Evolutionary conservation across 169 alveolate species (phyloP).

Genomic region (Cryptosporidium bovis): DNA sequence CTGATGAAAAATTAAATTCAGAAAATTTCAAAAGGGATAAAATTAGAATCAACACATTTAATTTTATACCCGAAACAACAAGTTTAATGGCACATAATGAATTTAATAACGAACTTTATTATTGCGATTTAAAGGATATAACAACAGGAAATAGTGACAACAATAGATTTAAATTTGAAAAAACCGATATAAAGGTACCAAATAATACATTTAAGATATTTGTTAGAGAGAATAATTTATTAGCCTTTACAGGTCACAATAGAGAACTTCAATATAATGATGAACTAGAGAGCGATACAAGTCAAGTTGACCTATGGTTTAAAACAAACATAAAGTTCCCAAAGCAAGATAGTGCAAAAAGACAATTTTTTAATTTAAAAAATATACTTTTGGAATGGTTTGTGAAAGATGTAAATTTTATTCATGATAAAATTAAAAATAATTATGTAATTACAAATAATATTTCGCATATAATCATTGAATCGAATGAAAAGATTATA

Average conservation of each 20-base stretch:
- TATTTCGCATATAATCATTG: conserved; percentile 9
- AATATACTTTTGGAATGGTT: conserved; percentile 10
- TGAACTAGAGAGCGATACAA: background rate
- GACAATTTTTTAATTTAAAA: background rate
- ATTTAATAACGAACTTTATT: conserved; percentile 11
- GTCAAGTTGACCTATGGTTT: background rate
- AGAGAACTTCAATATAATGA: background rate
- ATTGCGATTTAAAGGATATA: background rate
- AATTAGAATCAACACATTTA: conserved; percentile 5
- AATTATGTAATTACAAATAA: conserved; percentile 26
- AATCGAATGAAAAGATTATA: conserved; percentile 7
- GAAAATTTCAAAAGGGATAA: background rate
- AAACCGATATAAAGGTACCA: background rate
- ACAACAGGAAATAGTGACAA: background rate
- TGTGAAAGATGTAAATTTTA: conserved; percentile 14
- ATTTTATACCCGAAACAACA: conserved; percentile 39
- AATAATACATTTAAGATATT: background rate
- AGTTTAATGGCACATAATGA: conserved; percentile 18
- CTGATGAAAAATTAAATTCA: background rate
- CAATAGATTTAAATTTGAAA: background rate
- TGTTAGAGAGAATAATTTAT: background rate
- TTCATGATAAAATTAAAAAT: conserved; percentile 22
- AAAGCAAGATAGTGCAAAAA: background rate
- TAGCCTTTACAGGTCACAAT: background rate
- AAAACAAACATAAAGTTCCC: background rate